A percentile compares a stretch with the other conserved stretches of the same genome.
These are phyloP conservation scores for Saturnispora hagleri DNA, from an alignment of 805 yeast genomes.

Conservation along the genomic window DNA sequence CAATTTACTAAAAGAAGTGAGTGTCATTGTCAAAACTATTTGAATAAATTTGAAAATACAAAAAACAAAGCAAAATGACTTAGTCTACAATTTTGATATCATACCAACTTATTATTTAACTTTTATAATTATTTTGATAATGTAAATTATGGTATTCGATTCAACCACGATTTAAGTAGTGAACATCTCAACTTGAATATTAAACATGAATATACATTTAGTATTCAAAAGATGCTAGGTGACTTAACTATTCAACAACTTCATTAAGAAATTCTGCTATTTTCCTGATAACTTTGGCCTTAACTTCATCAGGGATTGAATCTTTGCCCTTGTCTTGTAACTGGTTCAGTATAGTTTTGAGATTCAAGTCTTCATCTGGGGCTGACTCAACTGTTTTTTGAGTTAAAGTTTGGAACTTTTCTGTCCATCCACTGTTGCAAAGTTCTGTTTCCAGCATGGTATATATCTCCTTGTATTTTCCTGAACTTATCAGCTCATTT, in stretches of 20 bases:
- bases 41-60: not conserved
- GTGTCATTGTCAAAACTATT: not conserved
- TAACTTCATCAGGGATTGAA: slow-evolving; percentile 60
- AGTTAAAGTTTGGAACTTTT: slow-evolving; percentile 56
- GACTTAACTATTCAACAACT: slow-evolving; percentile 28
- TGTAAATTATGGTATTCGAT: not conserved
- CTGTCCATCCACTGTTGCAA: slow-evolving; percentile 80
- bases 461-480: slow-evolving; percentile 72
- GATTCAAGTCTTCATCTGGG: slow-evolving; percentile 29
- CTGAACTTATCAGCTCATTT: slow-evolving; percentile 61
- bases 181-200: too few relatives aligned
- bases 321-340: slow-evolving; percentile 60
- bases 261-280: slow-evolving; percentile 51
- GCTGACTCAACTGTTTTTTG: slow-evolving; percentile 28
- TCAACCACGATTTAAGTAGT: too few relatives aligned
- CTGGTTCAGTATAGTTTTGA: slow-evolving; percentile 40
- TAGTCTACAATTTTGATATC: not conserved
- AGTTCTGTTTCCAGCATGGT: slow-evolving; percentile 53
- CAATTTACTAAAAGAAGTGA: not conserved
- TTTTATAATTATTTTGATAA: not conserved
- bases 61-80: not conserved
- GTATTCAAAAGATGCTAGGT: too few relatives aligned
- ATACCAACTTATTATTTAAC: not conserved
- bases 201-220: not conserved
- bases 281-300: slow-evolving; percentile 46